phyloP scores from a whole-genome alignment of 805 yeast species.

The Cyberlindnera maritima region DNA sequence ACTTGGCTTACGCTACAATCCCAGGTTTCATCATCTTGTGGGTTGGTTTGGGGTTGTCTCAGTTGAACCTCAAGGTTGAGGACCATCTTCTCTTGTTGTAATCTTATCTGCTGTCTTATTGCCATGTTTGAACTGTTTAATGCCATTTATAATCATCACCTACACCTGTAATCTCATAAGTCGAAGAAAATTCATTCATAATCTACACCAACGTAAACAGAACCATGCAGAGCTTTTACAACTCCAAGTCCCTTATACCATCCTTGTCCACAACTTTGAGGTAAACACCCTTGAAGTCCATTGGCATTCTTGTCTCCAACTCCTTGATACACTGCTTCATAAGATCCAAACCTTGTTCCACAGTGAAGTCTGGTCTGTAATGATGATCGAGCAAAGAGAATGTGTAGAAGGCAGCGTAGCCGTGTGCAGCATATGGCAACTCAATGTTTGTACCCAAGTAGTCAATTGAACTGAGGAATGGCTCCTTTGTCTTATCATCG shows the following conservation, averaged over 20 bases:
- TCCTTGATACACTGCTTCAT: constrained; percentile 74
- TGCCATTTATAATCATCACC: no score
- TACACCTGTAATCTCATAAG: no score
- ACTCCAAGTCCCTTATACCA: constrained; percentile 47
- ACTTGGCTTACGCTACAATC: no score
- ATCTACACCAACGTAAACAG: no score
- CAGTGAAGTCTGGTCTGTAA: constrained; percentile 70
- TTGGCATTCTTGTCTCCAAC: constrained; percentile 80
- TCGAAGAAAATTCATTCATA: no score
- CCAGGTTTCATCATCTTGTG: no score
- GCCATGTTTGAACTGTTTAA: no score
- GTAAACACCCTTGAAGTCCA: constrained; percentile 87
- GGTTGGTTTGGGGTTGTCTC: no score
- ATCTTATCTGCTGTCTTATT: no score
- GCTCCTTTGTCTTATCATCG: constrained; percentile 54
- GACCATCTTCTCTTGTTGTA: no score
- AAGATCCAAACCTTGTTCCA: constrained; percentile 76
- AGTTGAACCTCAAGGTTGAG: no score
- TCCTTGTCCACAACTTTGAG: constrained; percentile 65
- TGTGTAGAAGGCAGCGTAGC: constrained; percentile 96
- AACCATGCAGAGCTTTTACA: no score
- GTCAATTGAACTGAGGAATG: constrained; percentile 85
- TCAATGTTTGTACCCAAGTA: constrained; percentile 89
- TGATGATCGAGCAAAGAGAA: constrained; percentile 88
- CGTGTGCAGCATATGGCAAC: constrained; percentile 96